A percentile compares a stretch with the other conserved stretches of the same genome.
These are phyloP conservation scores for Torulaspora gathmanii DNA, from an alignment of 805 yeast genomes.

Conservation along the genomic window DNA sequence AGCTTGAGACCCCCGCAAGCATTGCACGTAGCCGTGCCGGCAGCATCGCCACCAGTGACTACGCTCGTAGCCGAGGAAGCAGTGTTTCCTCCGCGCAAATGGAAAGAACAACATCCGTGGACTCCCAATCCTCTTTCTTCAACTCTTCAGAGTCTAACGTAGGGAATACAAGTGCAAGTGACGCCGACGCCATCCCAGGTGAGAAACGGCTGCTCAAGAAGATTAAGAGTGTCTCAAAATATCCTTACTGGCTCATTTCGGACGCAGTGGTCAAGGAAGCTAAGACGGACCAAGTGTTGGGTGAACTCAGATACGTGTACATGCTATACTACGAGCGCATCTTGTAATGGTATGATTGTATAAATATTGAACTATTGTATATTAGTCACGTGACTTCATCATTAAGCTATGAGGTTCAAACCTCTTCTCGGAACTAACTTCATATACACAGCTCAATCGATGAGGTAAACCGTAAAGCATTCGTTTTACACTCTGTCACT, in stretches of 20 bases:
- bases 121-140: conserved; percentile 12
- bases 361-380: background rate
- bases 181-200: conserved; percentile 12
- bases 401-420: conserved; percentile 4
- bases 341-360: background rate
- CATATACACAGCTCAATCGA: background rate
- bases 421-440: conserved; percentile 2
- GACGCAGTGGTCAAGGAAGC: conserved; percentile 69
- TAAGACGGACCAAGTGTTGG: conserved; percentile 50
- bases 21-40: conserved; percentile 8
- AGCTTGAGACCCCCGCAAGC: background rate
- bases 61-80: conserved; percentile 13
- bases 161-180: conserved; percentile 23
- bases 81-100: conserved; percentile 16
- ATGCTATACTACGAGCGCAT: conserved; percentile 72
- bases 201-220: conserved; percentile 44
- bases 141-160: conserved; percentile 15
- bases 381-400: conserved; percentile 7
- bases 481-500: background rate
- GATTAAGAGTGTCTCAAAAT: conserved; percentile 49
- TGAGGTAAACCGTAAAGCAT: background rate
- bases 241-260: conserved; percentile 82
- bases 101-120: conserved; percentile 9
- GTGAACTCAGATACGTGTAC: conserved; percentile 73
- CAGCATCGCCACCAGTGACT: conserved; percentile 4